Conservation (phyloP, 2,329 filamentous ascomycete genomes). For the Aspergillus sp. region DNA sequence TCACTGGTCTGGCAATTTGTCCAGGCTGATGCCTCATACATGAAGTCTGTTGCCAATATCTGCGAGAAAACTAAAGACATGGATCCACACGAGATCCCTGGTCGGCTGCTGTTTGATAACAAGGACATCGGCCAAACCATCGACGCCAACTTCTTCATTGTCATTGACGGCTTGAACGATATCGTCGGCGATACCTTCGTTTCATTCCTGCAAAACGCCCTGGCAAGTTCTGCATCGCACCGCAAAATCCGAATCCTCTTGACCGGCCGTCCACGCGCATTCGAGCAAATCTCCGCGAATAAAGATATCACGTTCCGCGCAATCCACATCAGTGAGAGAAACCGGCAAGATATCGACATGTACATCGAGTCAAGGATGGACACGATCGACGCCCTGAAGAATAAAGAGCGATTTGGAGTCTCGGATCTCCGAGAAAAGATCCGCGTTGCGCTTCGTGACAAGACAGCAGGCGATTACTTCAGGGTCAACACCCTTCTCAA, state of each 20-base stretch:
- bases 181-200: conserved; percentile 26
- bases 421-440: conserved; percentile 22
- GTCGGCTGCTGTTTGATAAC: conserved; percentile 12
- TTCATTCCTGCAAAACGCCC: conserved; percentile 17
- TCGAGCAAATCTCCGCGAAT: conserved; percentile 17
- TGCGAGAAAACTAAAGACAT: conserved; percentile 14
- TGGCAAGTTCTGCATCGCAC: conserved; percentile 2
- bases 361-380: conserved; percentile 27
- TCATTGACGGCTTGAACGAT: conserved; percentile 53
- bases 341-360: conserved; percentile 22
- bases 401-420: conserved; percentile 17
- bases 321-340: conserved; percentile 20
- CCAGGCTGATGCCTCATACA: conserved; percentile 16
- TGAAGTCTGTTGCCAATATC: conserved; percentile 18
- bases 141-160: conserved; percentile 37
- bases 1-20: conserved; percentile 21
- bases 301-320: conserved; percentile 8
- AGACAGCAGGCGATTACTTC: conserved; percentile 27
- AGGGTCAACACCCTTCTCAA: conserved; percentile 24
- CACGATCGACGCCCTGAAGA: conserved; percentile 24
- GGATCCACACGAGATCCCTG: conserved; percentile 17
- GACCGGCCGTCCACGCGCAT: conserved; percentile 21
- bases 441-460: conserved; percentile 17
- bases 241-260: conserved; percentile 20
- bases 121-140: conserved; percentile 13